Percentiles rank a stretch among this genome's conserved stretches.
Conservation (phyloP, 257 asterid species). For the Eucommia ulmoides region DNA sequence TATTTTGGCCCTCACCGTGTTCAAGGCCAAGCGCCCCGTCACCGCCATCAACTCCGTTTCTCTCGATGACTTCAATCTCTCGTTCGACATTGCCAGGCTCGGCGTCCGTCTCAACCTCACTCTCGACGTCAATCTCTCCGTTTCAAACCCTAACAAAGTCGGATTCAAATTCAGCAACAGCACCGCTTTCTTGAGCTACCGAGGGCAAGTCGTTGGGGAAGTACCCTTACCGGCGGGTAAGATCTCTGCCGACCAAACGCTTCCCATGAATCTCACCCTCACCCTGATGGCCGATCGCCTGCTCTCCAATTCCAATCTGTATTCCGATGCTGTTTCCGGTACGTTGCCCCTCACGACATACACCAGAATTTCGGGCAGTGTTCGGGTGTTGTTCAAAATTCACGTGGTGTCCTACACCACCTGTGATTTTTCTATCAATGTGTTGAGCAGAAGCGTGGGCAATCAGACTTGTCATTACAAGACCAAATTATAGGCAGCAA, state of each 20-base stretch:
- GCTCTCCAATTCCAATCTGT: slow-evolving; percentile 29
- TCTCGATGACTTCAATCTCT: slow-evolving; percentile 28
- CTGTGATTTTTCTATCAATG: slow-evolving; percentile 38
- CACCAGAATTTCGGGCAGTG: slow-evolving; percentile 47
- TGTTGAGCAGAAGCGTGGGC: slow-evolving; percentile 23
- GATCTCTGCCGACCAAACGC: slow-evolving; percentile 40
- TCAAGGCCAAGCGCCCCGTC: slow-evolving; percentile 53
- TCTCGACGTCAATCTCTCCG: slow-evolving; percentile 25
- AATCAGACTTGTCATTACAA: slow-evolving; percentile 45
- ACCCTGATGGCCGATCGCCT: slow-evolving; percentile 64
- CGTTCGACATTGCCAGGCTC: slow-evolving; percentile 21
- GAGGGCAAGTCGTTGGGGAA: slow-evolving; percentile 47
- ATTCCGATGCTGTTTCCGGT: slow-evolving; percentile 41
- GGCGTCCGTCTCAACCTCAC: slow-evolving; percentile 38
- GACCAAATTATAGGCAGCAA: slow-evolving; percentile 50
- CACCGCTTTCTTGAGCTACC: slow-evolving; percentile 36
- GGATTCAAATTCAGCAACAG: slow-evolving; percentile 43
- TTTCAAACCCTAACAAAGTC: slow-evolving; percentile 57
- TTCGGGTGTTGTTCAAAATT: slow-evolving; percentile 34
- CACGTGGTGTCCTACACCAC: slow-evolving; percentile 39
- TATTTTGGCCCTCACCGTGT: slow-evolving; percentile 55
- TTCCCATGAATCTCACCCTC: slow-evolving; percentile 41
- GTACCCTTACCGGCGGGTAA: slow-evolving; percentile 50
- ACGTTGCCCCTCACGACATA: slow-evolving; percentile 44
- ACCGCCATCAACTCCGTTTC: slow-evolving; percentile 37